These are phyloP conservation scores for apple (Malus domestica) DNA, from an alignment of 306 rosid species.

Conservation along the genomic window DNA sequence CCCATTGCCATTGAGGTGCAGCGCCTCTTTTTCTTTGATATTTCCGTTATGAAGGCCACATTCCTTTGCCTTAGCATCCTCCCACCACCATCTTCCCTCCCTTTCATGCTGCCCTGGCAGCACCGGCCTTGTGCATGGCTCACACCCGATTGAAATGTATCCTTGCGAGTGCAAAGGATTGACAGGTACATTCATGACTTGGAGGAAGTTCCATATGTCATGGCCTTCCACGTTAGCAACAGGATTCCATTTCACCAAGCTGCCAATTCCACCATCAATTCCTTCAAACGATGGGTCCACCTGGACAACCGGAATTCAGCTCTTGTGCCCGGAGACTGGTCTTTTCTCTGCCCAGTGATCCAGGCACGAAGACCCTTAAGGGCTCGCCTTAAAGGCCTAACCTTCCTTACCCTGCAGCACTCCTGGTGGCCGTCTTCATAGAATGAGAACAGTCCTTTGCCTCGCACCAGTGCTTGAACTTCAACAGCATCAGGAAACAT, in stretches of 20 bases:
- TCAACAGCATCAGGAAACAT: constrained; percentile 89
- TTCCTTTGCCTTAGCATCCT: constrained; percentile 90
- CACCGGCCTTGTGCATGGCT: constrained; percentile 95
- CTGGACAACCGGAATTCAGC: constrained; percentile 75
- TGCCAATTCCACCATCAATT: constrained; percentile 73
- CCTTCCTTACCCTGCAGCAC: constrained; percentile 94
- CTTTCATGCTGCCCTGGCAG: constrained; percentile 96
- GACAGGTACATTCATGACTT: constrained; percentile 82
- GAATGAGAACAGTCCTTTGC: constrained; percentile 85
- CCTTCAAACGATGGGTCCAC: constrained; percentile 85
- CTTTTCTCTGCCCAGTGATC: constrained; percentile 92
- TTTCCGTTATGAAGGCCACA: constrained; percentile 99
- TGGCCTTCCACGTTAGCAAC: constrained; percentile 64
- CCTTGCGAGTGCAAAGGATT: constrained; percentile 79
- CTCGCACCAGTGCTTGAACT: constrained; percentile 86
- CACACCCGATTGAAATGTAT: constrained; percentile 76
- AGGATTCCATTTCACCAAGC: constrained; percentile 95
- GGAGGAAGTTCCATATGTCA: constrained; percentile 71
- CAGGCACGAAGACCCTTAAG: constrained; percentile 83
- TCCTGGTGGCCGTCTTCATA: constrained; percentile 98
- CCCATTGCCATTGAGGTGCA: constrained; percentile 21
- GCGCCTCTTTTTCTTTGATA: constrained; percentile 52
- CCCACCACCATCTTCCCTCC: constrained; percentile 99
- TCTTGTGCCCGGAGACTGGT: constrained; percentile 85
- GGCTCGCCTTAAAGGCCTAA: constrained; percentile 85